phyloP scores from a whole-genome alignment of 2,329 filamentous ascomycete genomes.

The Fusarium napiforme region DNA sequence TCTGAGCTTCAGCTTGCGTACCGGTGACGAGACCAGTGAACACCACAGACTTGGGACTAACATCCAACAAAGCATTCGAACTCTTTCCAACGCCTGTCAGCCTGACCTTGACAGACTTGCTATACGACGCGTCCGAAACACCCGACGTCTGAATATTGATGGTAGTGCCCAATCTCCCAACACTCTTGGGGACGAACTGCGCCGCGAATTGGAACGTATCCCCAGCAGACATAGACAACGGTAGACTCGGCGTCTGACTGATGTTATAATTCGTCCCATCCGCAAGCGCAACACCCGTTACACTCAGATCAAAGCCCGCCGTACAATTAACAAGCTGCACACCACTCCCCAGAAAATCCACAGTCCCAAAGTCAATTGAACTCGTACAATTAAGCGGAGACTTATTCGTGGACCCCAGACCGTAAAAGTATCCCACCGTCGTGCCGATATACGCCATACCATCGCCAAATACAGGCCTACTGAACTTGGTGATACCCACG shows the following conservation, averaged over 20 bases:
- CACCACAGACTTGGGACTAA: constrained; percentile 60
- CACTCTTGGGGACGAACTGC: constrained; percentile 51
- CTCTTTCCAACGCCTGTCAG: constrained; percentile 63
- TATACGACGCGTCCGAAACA: constrained; percentile 54
- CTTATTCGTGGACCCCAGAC: constrained; percentile 66
- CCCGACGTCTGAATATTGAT: constrained; percentile 62
- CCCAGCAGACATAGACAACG: constrained; percentile 49
- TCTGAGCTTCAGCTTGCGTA: constrained; percentile 53
- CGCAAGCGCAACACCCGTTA: constrained; percentile 53
- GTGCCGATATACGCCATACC: constrained; percentile 66
- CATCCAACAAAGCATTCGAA: constrained; percentile 54
- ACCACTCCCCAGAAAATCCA: constrained; percentile 52
- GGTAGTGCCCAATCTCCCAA: constrained; percentile 61
- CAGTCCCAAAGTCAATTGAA: constrained; percentile 56
- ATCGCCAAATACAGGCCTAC: constrained; percentile 67
- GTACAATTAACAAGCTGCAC: constrained; percentile 56
- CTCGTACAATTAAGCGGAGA: constrained; percentile 64
- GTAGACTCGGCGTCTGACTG: constrained; percentile 47
- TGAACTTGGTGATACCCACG: constrained; percentile 65
- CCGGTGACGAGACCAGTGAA: constrained; percentile 63
- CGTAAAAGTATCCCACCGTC: constrained; percentile 62
- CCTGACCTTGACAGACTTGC: constrained; percentile 57
- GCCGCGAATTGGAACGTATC: constrained; percentile 56
- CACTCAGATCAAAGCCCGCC: constrained; percentile 56
- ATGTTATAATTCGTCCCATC: constrained; percentile 52